Percentiles rank a stretch among this genome's conserved stretches.
These are phyloP conservation scores for Coemansia sp. DNA, from an alignment of 192 early-diverging fungal species.

Conservation along the genomic window DNA sequence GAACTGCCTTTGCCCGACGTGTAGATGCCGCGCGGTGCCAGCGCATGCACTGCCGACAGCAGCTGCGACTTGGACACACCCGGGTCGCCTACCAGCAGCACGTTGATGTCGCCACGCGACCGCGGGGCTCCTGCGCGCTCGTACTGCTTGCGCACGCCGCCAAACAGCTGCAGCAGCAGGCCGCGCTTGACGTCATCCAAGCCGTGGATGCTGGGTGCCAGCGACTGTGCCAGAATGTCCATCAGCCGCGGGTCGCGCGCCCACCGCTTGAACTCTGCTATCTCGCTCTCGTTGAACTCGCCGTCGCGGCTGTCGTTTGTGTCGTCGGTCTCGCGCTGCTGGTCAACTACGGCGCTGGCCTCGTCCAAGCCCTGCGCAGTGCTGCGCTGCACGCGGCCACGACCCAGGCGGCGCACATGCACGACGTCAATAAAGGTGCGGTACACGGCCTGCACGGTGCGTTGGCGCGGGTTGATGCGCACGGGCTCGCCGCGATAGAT, in stretches of 20 bases:
- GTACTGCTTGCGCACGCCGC: slow-evolving; percentile 86
- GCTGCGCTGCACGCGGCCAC: slow-evolving; percentile 41
- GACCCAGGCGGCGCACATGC: slow-evolving; percentile 15
- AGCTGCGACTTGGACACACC: slow-evolving; percentile 96
- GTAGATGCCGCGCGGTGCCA: slow-evolving; percentile 93
- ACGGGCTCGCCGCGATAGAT: slow-evolving; percentile 33
- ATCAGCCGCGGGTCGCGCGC: slow-evolving; percentile 69
- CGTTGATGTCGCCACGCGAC: slow-evolving; percentile 86
- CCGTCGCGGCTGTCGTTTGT: slow-evolving; percentile 16
- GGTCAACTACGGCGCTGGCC: slow-evolving; percentile 58
- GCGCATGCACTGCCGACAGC: slow-evolving; percentile 84
- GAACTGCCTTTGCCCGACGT: slow-evolving; percentile 97
- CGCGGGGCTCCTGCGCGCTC: slow-evolving; percentile 65
- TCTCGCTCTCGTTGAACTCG: slow-evolving; percentile 27
- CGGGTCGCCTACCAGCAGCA: slow-evolving; percentile 94
- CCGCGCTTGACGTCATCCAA: slow-evolving; percentile 99
- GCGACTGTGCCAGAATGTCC: slow-evolving; percentile 75
- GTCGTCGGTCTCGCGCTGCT: slow-evolving; percentile 27
- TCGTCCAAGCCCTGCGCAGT: slow-evolving; percentile 44
- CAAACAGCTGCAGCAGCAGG: slow-evolving; percentile 91
- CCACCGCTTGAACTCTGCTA: slow-evolving; percentile 51
- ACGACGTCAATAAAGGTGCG: slow-evolving; percentile 33
- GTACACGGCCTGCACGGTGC: slow-evolving; percentile 6
- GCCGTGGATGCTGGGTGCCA: slow-evolving; percentile 93
- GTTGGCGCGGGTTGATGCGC: slow-evolving; percentile 32